These are phyloP conservation scores for Akanthomyces muscarius DNA, from an alignment of 2,329 filamentous ascomycete species.

Conservation along the genomic window DNA sequence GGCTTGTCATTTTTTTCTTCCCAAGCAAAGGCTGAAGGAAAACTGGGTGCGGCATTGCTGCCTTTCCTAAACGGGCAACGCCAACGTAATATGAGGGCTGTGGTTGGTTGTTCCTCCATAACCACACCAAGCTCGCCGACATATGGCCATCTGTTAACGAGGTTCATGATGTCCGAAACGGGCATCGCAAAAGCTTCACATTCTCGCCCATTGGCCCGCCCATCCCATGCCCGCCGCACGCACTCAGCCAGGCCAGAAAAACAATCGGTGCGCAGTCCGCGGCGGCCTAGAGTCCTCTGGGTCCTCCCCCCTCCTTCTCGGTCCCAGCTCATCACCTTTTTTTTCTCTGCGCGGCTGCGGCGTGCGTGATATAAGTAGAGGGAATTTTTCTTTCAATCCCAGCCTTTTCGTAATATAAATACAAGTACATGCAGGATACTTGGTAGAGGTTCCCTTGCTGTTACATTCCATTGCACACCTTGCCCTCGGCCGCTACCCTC, in stretches of 20 bases:
- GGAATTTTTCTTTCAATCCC: not conserved
- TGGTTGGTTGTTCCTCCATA: constrained; percentile 18
- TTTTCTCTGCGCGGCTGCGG: not conserved
- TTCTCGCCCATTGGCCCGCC: constrained; percentile 5
- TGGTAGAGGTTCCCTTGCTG: not conserved
- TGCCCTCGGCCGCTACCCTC: not conserved
- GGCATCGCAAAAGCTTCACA: constrained; percentile 10
- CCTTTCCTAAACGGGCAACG: constrained; percentile 16
- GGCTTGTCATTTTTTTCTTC: not conserved
- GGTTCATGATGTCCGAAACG: constrained; percentile 12
- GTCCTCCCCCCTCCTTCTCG: not conserved
- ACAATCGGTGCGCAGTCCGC: not conserved
- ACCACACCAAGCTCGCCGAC: constrained; percentile 14
- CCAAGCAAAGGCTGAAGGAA: not conserved
- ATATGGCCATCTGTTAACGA: constrained; percentile 18
- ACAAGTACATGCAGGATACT: constrained; percentile 12
- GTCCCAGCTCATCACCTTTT: not conserved
- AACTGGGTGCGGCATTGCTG: not conserved
- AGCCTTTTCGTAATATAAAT: constrained; percentile 10
- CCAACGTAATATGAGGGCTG: constrained; percentile 14
- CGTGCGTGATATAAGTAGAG: constrained; percentile 7
- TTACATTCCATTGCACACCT: not conserved
- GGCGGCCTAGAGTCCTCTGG: not conserved
- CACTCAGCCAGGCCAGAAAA: constrained; percentile 4
- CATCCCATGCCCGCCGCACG: not conserved